Evolutionary conservation across 352 stramenopile genomes (phyloP), one percentile per base, ranked within the genome.

Genomic region (Globisporangium emineosum): DNA sequence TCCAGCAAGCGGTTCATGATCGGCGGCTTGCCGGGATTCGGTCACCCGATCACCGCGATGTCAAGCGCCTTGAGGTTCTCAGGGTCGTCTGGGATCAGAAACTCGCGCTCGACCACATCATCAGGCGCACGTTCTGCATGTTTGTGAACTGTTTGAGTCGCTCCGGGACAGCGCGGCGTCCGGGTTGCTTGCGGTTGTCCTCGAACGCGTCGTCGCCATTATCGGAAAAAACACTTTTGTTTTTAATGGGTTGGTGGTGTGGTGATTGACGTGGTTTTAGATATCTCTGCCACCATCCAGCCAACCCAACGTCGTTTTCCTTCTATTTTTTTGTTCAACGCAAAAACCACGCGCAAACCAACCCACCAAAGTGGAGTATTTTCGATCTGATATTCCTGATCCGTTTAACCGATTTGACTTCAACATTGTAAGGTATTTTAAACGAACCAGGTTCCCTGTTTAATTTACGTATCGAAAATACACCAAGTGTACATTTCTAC

Each of bases 1-100:
- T 91, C 79, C 42, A 94, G 65, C 57, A 96, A 32, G 0, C 72
- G 60, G 71, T 96, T 96, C 71, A 94, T 86, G 57, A 96, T 90
- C 10, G 83, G 92, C 30, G 84, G 93, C 71, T 96, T 96, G 70
- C 87, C 87, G 10, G 87, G 85, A 62, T 96, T 96, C 23, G 87
- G 87, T 7, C 87, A 81, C 23, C 87, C 87, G 32, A 96, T 93
- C 43, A 96, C 83, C 7, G 87, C 87, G 23, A 94, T 68, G 61
- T 93, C 82, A 58, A 96, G 70, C 6, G 77, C 85, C 25, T 83
- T 80, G 4, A 85, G 70, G 25, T 89, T 67, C 19, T 83, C 51
- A 2, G 85, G 85, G 62, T 94, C 81, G 59, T 94, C 85, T 3
- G 85, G 85, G 43, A 91, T 78, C 10, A 90, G 58, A 49, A 88